These are phyloP conservation scores for Microdochium nivale DNA, from an alignment of 2,329 filamentous ascomycete species.

Conservation along the genomic window DNA sequence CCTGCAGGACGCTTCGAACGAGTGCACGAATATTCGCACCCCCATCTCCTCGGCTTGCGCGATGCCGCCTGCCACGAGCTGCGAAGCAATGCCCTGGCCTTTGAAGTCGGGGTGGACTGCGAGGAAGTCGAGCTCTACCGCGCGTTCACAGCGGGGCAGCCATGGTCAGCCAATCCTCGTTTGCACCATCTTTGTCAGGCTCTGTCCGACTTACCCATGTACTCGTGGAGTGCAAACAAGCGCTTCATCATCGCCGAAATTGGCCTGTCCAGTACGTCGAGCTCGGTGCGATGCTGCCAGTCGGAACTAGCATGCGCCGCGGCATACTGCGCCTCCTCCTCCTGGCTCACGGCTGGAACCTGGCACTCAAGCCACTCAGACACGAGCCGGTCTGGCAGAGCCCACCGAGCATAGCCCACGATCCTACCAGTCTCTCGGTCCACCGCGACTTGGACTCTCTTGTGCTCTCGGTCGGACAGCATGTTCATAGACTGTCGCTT, in stretches of 20 bases:
- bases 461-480: slow-evolving; percentile 6
- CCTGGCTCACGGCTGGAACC: slow-evolving; percentile 6
- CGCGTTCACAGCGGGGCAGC: neutral
- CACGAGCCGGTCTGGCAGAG: slow-evolving; percentile 7
- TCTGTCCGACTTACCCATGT: slow-evolving; percentile 6
- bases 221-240: slow-evolving; percentile 5
- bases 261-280: slow-evolving; percentile 6
- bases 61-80: slow-evolving; percentile 11
- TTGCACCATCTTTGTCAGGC: neutral
- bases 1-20: slow-evolving; percentile 6
- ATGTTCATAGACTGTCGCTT: slow-evolving; percentile 10
- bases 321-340: slow-evolving; percentile 5
- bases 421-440: slow-evolving; percentile 11
- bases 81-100: slow-evolving; percentile 11
- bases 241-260: slow-evolving; percentile 4
- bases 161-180: neutral
- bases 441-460: slow-evolving; percentile 12
- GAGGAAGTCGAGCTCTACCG: slow-evolving; percentile 14
- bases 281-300: slow-evolving; percentile 4
- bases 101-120: slow-evolving; percentile 13
- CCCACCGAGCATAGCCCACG: slow-evolving; percentile 14
- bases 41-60: slow-evolving; percentile 11
- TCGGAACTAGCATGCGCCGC: slow-evolving; percentile 5
- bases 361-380: slow-evolving; percentile 9
- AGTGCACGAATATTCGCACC: slow-evolving; percentile 13